A percentile compares a stretch with the other conserved stretches of the same genome.
phyloP scores from a whole-genome alignment of 2,329 filamentous ascomycete species.

The Aureobasidium uvarum region DNA sequence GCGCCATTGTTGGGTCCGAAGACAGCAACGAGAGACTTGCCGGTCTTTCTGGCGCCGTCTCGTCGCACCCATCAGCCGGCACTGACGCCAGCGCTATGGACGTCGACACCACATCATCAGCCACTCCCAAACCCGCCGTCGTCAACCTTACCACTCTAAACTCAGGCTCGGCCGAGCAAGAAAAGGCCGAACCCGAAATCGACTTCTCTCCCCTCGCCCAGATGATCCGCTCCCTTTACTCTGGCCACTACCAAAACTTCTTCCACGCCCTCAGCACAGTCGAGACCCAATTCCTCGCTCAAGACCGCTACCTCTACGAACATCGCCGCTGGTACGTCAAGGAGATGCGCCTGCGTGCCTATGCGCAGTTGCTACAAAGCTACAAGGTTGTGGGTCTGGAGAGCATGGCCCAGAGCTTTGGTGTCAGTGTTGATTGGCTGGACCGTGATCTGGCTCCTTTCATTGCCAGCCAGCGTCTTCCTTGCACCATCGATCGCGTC shows the following conservation, averaged over 20 bases:
- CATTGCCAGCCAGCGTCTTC: constrained; percentile 89
- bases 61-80: constrained; percentile 71
- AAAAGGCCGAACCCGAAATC: constrained; percentile 75
- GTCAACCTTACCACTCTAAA: constrained; percentile 89
- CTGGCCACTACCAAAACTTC: constrained; percentile 89
- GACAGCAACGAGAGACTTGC: constrained; percentile 84
- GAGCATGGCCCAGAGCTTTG: constrained; percentile 97
- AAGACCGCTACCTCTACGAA: constrained; percentile 93
- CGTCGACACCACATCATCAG: constrained; percentile 43
- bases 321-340: constrained; percentile 97
- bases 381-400: constrained; percentile 96
- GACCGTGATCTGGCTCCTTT: constrained; percentile 93
- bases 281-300: constrained; percentile 89
- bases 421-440: constrained; percentile 92
- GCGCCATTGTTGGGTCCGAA: constrained; percentile 75
- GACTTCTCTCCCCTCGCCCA: constrained; percentile 88
- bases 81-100: constrained; percentile 64
- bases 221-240: constrained; percentile 88
- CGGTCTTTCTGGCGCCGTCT: constrained; percentile 75
- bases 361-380: constrained; percentile 95
- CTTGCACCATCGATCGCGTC: constrained; percentile 96
- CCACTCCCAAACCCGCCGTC: constrained; percentile 60
- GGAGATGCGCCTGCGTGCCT: constrained; percentile 94
- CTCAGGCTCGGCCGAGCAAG: constrained; percentile 61
- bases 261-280: constrained; percentile 86